Percentiles rank a stretch among this genome's conserved stretches.
These are phyloP conservation scores for Skeletonema costatum DNA, from an alignment of 108 stramenopile genomes.

Conservation along the genomic window DNA sequence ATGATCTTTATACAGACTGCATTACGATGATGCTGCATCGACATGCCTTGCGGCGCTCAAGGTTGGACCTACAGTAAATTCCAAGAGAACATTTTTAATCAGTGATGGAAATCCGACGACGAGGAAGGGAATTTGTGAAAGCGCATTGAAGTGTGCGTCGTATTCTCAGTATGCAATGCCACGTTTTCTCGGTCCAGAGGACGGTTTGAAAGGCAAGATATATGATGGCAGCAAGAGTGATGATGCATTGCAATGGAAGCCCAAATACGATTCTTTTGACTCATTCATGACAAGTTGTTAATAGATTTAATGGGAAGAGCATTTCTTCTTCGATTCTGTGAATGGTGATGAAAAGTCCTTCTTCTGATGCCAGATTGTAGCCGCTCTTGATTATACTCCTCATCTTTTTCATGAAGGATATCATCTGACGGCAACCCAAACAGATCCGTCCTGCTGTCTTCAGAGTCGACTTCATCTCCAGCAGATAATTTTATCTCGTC, in stretches of 20 bases:
- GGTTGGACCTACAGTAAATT: conserved; percentile 44
- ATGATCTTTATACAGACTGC: conserved; percentile 26
- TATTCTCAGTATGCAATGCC: conserved; percentile 67
- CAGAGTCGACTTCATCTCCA: conserved; percentile 55
- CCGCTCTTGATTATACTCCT: not conserved
- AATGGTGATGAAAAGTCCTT: not conserved
- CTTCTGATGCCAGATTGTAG: not conserved
- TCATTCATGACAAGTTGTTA: conserved; percentile 63
- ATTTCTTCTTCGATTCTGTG: not conserved
- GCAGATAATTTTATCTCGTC: conserved; percentile 17
- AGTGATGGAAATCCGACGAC: conserved; percentile 87
- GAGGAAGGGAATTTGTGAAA: conserved; percentile 78
- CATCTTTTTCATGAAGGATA: not conserved
- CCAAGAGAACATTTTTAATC: conserved; percentile 65
- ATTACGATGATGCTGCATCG: conserved; percentile 89
- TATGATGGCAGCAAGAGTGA: conserved; percentile 83
- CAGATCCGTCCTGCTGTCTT: conserved; percentile 48
- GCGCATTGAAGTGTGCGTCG: conserved; percentile 58
- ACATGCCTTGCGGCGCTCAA: conserved; percentile 69
- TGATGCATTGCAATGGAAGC: conserved; percentile 68
- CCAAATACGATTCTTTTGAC: conserved; percentile 80
- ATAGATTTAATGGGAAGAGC: not conserved
- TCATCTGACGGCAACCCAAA: not conserved
- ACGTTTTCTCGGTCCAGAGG: conserved; percentile 56
- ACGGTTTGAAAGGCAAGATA: conserved; percentile 66